Evolutionary conservation across 139 green algal species (phyloP).

Genomic region (Astrephomene gubernaculifera): DNA sequence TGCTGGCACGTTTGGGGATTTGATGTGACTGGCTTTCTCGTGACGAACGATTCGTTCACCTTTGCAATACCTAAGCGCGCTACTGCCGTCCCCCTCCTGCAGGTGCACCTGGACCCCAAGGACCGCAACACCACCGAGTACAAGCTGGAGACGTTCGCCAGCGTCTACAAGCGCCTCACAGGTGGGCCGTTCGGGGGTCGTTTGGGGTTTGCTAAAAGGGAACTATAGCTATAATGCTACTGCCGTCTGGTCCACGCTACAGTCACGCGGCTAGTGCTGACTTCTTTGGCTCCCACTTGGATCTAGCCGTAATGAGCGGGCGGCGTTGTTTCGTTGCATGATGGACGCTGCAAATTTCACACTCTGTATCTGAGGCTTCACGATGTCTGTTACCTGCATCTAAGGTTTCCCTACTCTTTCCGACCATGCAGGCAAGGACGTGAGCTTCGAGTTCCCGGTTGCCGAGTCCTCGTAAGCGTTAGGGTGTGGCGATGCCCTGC

Average conservation of each 20-base stretch:
- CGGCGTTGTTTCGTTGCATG: background rate
- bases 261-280: no score
- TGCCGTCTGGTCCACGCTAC: no score
- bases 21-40: no score
- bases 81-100: no score
- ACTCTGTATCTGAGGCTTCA: background rate
- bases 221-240: no score
- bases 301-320: no score
- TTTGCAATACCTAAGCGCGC: no score
- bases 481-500: background rate
- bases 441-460: slow-evolving; percentile 93
- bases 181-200: slow-evolving; percentile 36
- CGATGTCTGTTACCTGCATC: background rate
- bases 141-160: slow-evolving; percentile 98
- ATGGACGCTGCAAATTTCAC: background rate
- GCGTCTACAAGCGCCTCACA: slow-evolving; percentile 99
- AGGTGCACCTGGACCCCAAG: slow-evolving; percentile 97
- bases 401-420: slow-evolving; percentile 38
- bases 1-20: no score
- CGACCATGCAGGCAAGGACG: slow-evolving; percentile 88
- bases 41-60: no score
- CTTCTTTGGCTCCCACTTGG: no score
- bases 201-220: background rate
- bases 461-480: slow-evolving; percentile 60
- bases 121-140: slow-evolving; percentile 98